A percentile compares a stretch with the other conserved stretches of the same genome.
These are phyloP conservation scores for Lactifluus subvellereus DNA, from an alignment of 768 basidiomycete species.

Conservation along the genomic window DNA sequence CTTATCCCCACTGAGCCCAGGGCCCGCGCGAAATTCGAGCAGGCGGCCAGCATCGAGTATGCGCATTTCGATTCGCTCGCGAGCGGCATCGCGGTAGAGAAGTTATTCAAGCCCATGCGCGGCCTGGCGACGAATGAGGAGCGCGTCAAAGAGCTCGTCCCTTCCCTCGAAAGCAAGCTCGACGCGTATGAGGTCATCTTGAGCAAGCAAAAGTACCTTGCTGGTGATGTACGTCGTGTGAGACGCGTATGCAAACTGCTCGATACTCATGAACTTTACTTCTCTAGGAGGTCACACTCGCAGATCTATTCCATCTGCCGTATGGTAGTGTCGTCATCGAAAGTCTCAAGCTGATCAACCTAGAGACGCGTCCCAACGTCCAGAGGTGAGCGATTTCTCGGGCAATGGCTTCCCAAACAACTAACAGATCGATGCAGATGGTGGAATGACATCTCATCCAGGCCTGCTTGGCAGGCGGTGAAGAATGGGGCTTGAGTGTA, in stretches of 20 bases:
- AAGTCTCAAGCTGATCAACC: neutral
- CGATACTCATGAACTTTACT: neutral
- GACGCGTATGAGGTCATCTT: conserved; percentile 9
- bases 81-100: neutral
- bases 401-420: neutral
- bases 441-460: conserved; percentile 15
- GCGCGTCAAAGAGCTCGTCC: neutral
- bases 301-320: conserved; percentile 15
- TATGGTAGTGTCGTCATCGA: neutral
- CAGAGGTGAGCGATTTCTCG: neutral
- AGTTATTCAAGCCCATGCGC: neutral
- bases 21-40: conserved; percentile 27
- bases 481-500: conserved; percentile 2
- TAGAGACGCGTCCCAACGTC: conserved; percentile 10
- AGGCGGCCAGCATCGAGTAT: conserved; percentile 30
- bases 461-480: conserved; percentile 12
- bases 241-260: too few relatives aligned
- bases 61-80: conserved; percentile 2
- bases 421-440: conserved; percentile 6
- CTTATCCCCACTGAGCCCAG: conserved; percentile 25
- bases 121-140: conserved; percentile 1
- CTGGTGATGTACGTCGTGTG: conserved; percentile 10
- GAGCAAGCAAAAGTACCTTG: conserved; percentile 18
- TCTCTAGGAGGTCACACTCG: conserved; percentile 10
- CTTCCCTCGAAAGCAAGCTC: neutral